These are phyloP conservation scores for Xylariales sp. DNA, from an alignment of 2,329 filamentous ascomycete species.

Conservation along the genomic window DNA sequence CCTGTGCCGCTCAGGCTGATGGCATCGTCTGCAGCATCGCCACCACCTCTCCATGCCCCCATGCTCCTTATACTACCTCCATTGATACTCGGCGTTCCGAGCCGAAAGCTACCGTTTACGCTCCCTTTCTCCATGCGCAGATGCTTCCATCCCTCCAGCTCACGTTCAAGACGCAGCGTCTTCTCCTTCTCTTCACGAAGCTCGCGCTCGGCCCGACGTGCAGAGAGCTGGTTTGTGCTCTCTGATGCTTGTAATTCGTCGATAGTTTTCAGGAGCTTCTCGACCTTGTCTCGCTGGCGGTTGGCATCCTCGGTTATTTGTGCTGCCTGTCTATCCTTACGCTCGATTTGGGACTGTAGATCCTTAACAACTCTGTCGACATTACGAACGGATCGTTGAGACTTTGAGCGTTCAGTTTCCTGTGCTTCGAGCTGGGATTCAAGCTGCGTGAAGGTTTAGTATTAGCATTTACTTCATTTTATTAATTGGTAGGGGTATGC, in stretches of 20 bases:
- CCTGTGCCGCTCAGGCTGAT: constrained; percentile 24
- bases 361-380: constrained; percentile 93
- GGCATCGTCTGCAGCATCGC: constrained; percentile 30
- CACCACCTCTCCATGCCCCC: constrained; percentile 51
- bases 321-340: constrained; percentile 81
- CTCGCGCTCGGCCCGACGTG: constrained; percentile 84
- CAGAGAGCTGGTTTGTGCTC: constrained; percentile 72
- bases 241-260: constrained; percentile 91
- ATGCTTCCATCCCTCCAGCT: constrained; percentile 81
- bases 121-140: constrained; percentile 59
- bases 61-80: constrained; percentile 19
- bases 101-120: constrained; percentile 19
- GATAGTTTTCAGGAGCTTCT: constrained; percentile 83
- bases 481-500: constrained; percentile 27
- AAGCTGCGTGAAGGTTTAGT: constrained; percentile 51
- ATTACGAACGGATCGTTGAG: constrained; percentile 83
- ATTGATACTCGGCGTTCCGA: constrained; percentile 20
- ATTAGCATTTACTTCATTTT: too few species aligned
- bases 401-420: constrained; percentile 72
- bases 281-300: constrained; percentile 84
- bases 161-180: constrained; percentile 74
- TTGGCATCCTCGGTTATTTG: constrained; percentile 79
- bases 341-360: constrained; percentile 85
- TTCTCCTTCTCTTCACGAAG: constrained; percentile 86
- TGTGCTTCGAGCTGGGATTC: constrained; percentile 83